These are phyloP conservation scores for Oryza meyeriana DNA, from an alignment of 176 grass and related monocot genomes.

Conservation along the genomic window DNA sequence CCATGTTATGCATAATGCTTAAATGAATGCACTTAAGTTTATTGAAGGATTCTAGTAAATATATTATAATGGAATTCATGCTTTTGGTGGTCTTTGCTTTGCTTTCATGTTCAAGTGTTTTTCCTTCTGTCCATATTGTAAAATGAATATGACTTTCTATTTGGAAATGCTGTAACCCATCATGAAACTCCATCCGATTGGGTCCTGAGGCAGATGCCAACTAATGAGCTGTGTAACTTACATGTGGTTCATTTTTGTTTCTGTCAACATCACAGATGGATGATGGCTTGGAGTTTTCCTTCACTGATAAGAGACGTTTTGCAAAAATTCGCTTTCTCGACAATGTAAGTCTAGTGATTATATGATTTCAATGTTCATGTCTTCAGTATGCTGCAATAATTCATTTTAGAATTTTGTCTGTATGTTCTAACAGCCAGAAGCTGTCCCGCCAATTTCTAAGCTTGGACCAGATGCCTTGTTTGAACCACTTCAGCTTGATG, in stretches of 20 bases:
- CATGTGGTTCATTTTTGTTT: background rate
- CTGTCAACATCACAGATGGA: constrained; percentile 46
- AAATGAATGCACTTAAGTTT: no score
- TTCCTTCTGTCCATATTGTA: no score
- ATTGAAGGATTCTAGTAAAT: no score
- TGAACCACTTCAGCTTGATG: constrained; percentile 50
- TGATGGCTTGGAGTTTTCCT: constrained; percentile 77
- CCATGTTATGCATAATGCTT: no score
- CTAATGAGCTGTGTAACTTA: no score
- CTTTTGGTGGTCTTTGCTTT: no score
- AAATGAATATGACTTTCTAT: no score
- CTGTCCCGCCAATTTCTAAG: constrained; percentile 61
- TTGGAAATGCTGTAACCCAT: no score
- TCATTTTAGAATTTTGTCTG: background rate
- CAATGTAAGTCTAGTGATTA: constrained; percentile 41
- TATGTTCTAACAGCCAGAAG: constrained; percentile 59
- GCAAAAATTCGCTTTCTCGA: constrained; percentile 63
- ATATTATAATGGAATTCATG: no score
- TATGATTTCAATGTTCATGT: background rate
- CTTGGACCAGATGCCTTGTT: constrained; percentile 73
- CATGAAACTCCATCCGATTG: no score
- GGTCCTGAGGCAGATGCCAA: no score
- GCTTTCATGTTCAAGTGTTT: no score
- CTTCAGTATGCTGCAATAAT: background rate
- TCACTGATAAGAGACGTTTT: constrained; percentile 87